These are phyloP conservation scores for Saururus chinensis DNA, from an alignment of 164 flowering plant species.

Conservation along the genomic window DNA sequence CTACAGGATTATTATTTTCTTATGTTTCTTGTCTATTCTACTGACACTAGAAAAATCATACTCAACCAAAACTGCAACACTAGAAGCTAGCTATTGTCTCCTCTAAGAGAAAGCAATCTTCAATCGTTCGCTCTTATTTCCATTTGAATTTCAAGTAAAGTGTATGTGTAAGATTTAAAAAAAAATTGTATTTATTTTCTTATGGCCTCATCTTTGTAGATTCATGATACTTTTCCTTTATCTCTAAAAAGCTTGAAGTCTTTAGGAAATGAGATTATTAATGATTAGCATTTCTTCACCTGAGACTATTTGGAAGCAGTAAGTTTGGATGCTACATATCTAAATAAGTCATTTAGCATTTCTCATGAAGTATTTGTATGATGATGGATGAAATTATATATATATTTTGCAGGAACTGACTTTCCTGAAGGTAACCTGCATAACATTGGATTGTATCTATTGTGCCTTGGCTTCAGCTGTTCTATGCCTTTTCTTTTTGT, in stretches of 20 bases:
- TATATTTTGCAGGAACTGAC: slow-evolving; percentile 49
- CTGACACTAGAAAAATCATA: slow-evolving; percentile 2
- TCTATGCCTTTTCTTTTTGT: slow-evolving; percentile 6
- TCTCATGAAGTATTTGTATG: background rate
- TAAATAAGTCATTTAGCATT: background rate
- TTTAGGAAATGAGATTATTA: slow-evolving; percentile 40
- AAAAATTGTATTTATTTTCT: background rate
- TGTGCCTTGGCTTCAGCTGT: background rate
- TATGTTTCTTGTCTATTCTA: background rate
- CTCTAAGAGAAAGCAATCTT: slow-evolving; percentile 53
- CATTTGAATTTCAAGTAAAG: slow-evolving; percentile 7
- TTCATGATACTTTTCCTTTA: slow-evolving; percentile 44
- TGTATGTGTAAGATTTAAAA: background rate
- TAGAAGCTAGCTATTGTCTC: slow-evolving; percentile 49
- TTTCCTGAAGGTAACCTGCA: slow-evolving; percentile 52
- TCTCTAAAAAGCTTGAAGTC: slow-evolving; percentile 46
- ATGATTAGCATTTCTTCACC: slow-evolving; percentile 61
- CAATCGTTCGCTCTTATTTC: slow-evolving; percentile 61
- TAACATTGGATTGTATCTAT: slow-evolving; percentile 4
- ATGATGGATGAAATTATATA: background rate
- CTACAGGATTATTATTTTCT: background rate
- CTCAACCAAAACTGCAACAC: slow-evolving; percentile 8
- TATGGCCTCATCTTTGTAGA: slow-evolving; percentile 17
- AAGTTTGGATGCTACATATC: background rate
- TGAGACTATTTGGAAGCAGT: slow-evolving; percentile 68